A percentile compares a stretch with the other conserved stretches of the same genome.
These are phyloP conservation scores for Populus pruinosa DNA, from an alignment of 345 rosid genomes.

Conservation along the genomic window DNA sequence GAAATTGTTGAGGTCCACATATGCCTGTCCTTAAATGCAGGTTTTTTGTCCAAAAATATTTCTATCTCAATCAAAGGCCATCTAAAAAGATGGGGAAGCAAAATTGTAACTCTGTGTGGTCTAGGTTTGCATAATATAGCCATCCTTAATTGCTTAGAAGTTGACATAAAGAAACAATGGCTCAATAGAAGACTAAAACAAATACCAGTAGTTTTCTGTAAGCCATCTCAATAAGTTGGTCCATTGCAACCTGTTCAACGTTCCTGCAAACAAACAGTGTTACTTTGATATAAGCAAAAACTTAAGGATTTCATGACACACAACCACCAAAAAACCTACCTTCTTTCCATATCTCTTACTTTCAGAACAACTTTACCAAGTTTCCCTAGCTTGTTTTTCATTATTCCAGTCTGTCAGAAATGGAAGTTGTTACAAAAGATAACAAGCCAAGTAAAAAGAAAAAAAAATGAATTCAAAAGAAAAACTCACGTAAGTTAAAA, in stretches of 20 bases:
- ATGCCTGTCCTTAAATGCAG: not conserved
- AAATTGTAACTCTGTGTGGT: not conserved
- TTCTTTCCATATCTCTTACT: constrained; percentile 50
- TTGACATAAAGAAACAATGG: not conserved
- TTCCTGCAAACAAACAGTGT: constrained; percentile 50
- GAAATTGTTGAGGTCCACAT: not conserved
- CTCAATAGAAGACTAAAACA: constrained; percentile 1
- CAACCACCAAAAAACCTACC: constrained; percentile 41
- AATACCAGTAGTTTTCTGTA: constrained; percentile 76
- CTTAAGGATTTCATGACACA: constrained; percentile 5
- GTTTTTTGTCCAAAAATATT: not conserved
- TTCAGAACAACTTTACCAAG: constrained; percentile 52
- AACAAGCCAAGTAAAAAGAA: not conserved
- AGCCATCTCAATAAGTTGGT: constrained; percentile 83
- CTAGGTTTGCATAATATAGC: not conserved
- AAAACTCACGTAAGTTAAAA: not conserved
- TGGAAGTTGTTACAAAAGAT: constrained; percentile 14
- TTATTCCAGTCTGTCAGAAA: constrained; percentile 51
- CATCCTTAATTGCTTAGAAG: not conserved
- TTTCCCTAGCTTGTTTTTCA: constrained; percentile 59
- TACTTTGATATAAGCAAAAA: constrained; percentile 19
- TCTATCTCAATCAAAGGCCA: not conserved
- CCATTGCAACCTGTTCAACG: constrained; percentile 69
- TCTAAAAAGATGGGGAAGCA: not conserved
- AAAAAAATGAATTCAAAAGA: not conserved